These are phyloP conservation scores for Boletus sp. DNA, from an alignment of 1,284 basidiomycete genomes.

Conservation along the genomic window DNA sequence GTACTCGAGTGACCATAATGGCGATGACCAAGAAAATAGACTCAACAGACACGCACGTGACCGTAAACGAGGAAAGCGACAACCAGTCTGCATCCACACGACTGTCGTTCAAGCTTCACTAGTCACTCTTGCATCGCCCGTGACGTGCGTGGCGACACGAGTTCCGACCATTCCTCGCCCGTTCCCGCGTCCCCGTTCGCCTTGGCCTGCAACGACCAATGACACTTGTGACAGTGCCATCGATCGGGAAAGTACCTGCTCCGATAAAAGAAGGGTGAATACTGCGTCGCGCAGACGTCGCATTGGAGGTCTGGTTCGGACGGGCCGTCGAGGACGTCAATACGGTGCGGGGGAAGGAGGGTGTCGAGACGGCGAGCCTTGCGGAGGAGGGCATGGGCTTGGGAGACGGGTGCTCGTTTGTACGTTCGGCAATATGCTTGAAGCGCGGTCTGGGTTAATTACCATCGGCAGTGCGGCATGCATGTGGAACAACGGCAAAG, in stretches of 20 bases:
- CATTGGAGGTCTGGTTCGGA: slow-evolving; percentile 29
- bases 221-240: slow-evolving; percentile 59
- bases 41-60: background rate
- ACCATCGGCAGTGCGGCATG: background rate
- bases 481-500: background rate
- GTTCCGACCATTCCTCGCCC: slow-evolving; percentile 19
- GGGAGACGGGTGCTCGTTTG: slow-evolving; percentile 69
- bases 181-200: background rate
- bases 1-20: slow-evolving; percentile 30
- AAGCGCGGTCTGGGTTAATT: slow-evolving; percentile 63
- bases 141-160: slow-evolving; percentile 8
- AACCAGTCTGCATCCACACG: too few relatives aligned
- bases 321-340: slow-evolving; percentile 10
- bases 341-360: slow-evolving; percentile 40
- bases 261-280: slow-evolving; percentile 40
- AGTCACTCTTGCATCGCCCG: slow-evolving; percentile 25
- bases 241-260: slow-evolving; percentile 19
- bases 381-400: slow-evolving; percentile 78
- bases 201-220: slow-evolving; percentile 33
- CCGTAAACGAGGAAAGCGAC: too few relatives aligned
- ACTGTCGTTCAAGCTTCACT: slow-evolving; percentile 2
- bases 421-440: slow-evolving; percentile 82
- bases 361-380: slow-evolving; percentile 81
- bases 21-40: slow-evolving; percentile 2
- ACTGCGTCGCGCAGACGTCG: slow-evolving; percentile 34